Base-by-base conservation (phyloP, 768 basidiomycete genomes). In the Tricholoma saponaceum region DNA sequence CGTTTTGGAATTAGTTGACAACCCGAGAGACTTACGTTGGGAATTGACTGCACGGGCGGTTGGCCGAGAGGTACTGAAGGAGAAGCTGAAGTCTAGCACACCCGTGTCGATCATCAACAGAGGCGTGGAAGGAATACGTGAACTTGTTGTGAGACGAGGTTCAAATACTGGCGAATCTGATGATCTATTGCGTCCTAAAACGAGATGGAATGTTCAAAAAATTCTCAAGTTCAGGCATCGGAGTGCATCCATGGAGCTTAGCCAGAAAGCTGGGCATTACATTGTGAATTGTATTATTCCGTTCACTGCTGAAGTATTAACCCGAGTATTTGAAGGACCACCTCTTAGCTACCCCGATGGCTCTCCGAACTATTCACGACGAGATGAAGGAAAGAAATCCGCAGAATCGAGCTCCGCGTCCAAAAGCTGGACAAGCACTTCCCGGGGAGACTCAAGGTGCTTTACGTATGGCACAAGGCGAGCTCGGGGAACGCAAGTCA, bases 1-100 rank as follows among this genome's bases (percentile, higher is more conserved):
- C 3, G 84, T 99, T 60, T 72, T 99, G 44, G 92, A 96, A 70
- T 78, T 99, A n/a, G 95, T 98, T 28, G 97, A 98, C 76, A 90
- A 90, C 66, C 92, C 93, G 14, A 78, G 82, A 57, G 97, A 99
- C 74, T 75, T 98, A 43, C 85, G 87, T 59, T 90, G 86, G 68
- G 93, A 95, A 69, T 84, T 95, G 79, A 88, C 91, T 14, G 90
- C 96, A 22, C 84, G 92, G 54, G 84, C 92, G 1, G 80, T 95
- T 28, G 97, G 94, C 0, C 85, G 90, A 78, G 95, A 98, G 66
- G 64, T 93, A 33, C 66, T 90, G 57, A 80, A 79, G 49, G 77
- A 81, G 60, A 82, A 77, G 59, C 68, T 91, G 35, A 76, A 73
- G 58, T 71, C 63, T 37, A 69, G 76, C 44, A 70, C 74, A 18